Evolutionary conservation across 2,329 filamentous ascomycete genomes (phyloP), one percentile per base, ranked within the genome.

Genomic region (Nigrospora oryzae): DNA sequence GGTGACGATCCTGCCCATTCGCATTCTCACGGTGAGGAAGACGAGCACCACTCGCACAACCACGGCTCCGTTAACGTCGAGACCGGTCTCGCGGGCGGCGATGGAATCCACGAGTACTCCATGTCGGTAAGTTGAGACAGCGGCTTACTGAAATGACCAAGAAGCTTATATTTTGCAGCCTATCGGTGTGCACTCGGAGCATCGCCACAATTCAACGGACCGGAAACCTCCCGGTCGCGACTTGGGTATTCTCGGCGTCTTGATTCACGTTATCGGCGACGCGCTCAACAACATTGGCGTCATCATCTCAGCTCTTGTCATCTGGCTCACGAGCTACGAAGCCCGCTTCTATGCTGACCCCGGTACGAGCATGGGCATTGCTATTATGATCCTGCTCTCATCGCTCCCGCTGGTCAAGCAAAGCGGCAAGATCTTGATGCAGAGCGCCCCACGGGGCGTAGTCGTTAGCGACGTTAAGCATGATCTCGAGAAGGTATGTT

Each of bases 221-320:
- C 4, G 23, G 23, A 28, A 28, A 7, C 23, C 23, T 10, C 67
- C 64, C 1, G 68, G 68, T 1, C 70, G 69, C 46, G 81, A 89
- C 56, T 67, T 89, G n/a, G 83, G 81, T 11, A 83, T 87, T 69
- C 65, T 85, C 49, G 84, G 81, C 2, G 83, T 86, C 1, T 56
- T 89, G 11, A 63, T 86, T 13, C 86, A 90, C 54, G 75, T 89
- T 23, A 55, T 86, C 3, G 81, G 84, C 31, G 86, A 90, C 55
- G 83, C 83, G 5, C 70, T 84, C 50, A 89, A 89, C 64, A 90
- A 90, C 53, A 61, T 89, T 11, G 84, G 84, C 11, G 84, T 90
- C 47, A 87, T 89, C 40, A 67, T 83, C 33, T 76, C 84, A 1
- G 83, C 82, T 0, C 55, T 83, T 2, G 69, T 87, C 31, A 84